These are phyloP conservation scores for Leccinum laetum DNA, from an alignment of 1,284 basidiomycete genomes.

Conservation along the genomic window DNA sequence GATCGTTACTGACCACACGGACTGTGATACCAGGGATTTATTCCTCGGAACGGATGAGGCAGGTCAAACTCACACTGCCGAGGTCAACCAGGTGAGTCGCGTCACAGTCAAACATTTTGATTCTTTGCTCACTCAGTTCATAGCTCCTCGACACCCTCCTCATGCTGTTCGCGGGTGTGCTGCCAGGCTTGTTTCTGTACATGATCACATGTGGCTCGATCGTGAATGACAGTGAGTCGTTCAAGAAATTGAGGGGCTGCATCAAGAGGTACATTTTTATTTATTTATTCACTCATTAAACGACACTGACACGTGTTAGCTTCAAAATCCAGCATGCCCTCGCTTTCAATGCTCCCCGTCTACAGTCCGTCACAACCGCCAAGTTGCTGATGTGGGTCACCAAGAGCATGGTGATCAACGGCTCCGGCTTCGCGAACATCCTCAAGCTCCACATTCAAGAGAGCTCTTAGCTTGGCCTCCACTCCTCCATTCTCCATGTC, in stretches of 20 bases:
- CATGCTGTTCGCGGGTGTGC: neutral
- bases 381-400: neutral
- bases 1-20: neutral
- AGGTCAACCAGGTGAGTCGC: neutral
- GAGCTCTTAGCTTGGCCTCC: neutral
- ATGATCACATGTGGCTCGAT: neutral
- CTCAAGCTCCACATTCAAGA: neutral
- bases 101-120: neutral
- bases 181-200: neutral
- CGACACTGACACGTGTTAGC: neutral
- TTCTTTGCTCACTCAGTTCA: neutral
- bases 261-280: neutral
- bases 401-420: neutral
- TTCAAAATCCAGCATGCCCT: neutral
- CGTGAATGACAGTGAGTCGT: neutral
- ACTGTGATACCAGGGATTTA: neutral
- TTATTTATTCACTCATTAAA: neutral
- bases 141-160: neutral
- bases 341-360: neutral
- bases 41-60: neutral
- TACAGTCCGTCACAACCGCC: neutral
- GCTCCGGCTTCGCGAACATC: neutral
- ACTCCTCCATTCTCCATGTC: neutral
- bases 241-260: neutral
- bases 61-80: neutral